Percentiles rank a stretch among this genome's conserved stretches.
These are phyloP conservation scores for Fraxinus cuspidata DNA, from an alignment of 257 asterid species.

Conservation along the genomic window DNA sequence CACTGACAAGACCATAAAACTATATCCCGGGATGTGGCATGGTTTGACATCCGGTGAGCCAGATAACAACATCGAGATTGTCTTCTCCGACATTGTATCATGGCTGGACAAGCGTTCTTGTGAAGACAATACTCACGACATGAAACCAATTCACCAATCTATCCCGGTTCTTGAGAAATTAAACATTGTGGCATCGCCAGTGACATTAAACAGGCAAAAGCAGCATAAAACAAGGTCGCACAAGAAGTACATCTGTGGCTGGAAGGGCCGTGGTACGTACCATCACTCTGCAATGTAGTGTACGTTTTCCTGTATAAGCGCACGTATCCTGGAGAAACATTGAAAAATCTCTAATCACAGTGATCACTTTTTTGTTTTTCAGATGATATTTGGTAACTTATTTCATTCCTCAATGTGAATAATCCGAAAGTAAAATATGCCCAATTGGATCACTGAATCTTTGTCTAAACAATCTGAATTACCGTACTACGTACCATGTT, in stretches of 20 bases:
- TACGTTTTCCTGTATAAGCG: neutral
- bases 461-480: no score
- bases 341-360: neutral
- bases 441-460: neutral
- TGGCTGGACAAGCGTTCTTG: constrained; percentile 71
- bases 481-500: neutral
- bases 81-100: constrained; percentile 68
- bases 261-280: constrained; percentile 53
- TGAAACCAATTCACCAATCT: constrained; percentile 10
- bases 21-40: constrained; percentile 89
- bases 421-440: neutral
- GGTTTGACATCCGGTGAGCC: constrained; percentile 54
- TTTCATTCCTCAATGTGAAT: neutral
- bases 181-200: constrained; percentile 25
- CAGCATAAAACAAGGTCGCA: constrained; percentile 25
- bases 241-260: constrained; percentile 53
- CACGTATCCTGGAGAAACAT: neutral
- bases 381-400: neutral
- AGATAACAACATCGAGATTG: constrained; percentile 51
- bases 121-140: neutral
- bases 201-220: constrained; percentile 15
- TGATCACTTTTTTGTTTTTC: neutral
- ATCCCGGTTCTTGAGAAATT: constrained; percentile 18
- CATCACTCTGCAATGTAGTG: constrained; percentile 52
- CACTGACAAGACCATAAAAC: constrained; percentile 75